Base-by-base conservation (phyloP, 169 alveolate genomes). In the Cryptosporidium sp. region DNA sequence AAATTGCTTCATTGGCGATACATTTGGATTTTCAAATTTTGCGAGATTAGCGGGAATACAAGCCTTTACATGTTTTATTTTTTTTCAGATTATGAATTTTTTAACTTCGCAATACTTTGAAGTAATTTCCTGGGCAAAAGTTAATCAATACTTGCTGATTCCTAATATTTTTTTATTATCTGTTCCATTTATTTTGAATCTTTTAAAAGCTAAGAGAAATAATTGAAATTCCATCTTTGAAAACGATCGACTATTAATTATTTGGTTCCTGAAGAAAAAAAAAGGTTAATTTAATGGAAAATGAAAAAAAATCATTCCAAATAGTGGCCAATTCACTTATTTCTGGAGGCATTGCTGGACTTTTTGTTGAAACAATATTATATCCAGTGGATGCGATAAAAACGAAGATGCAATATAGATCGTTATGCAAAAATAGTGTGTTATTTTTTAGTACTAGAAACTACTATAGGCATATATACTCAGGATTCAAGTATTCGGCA, bases 271-370 rank as follows among this genome's bases (percentile, higher is more conserved):
- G 1, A 56, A 3, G 5, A 14, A 53, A 9, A 14, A 53, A 9
- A 2, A 8, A 56, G 26, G 12, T 21, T 3, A 56, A 56, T 56
- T 21, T 56, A 21, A 48, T 48, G 56, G 56, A 14, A 14, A 48
- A 14, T 48, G 56, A 3, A 1, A 14, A 48, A 10, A 48, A 48
- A 2, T 48, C 56, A 16, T 14, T 2, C 10, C 16, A 4, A 29
- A 14, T 5, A 29, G 42, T 61, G 42, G 2, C 0, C 0, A 61
- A 21, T 12, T 33, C 18, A 10, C 42, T 26, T 61, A 72, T 94
- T 18, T 91, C 94, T 71, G 96, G 96, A 16, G 96, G 95, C 35
- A 14, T 94, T 44, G 94, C 96, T n/a, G 96, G 96, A 12, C 58
- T 94, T 29, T 87, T 71, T 48, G 93, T 94, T 42, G 96, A 94